Percentiles rank a stretch among this genome's conserved stretches.
These are phyloP conservation scores for Eremothecium coryli DNA, from an alignment of 1,139 yeast species.

Conservation along the genomic window DNA sequence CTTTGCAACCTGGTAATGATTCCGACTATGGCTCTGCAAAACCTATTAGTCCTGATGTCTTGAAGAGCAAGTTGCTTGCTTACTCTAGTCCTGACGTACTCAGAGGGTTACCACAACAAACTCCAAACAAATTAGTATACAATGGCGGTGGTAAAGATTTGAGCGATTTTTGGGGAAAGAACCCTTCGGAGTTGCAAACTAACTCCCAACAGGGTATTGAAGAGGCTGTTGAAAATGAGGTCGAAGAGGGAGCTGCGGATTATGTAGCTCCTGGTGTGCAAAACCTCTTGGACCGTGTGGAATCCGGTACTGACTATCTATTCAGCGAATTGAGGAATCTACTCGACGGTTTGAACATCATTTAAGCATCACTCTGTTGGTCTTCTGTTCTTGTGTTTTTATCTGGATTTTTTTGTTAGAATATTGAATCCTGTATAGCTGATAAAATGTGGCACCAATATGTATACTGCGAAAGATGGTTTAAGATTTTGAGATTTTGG, in stretches of 20 bases:
- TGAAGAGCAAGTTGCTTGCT: constrained; percentile 78
- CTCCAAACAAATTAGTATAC: constrained; percentile 83
- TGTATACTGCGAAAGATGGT: too few species aligned
- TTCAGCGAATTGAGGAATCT: constrained; percentile 21
- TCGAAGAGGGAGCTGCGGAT: too few species aligned
- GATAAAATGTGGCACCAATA: too few species aligned
- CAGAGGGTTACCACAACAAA: constrained; percentile 64
- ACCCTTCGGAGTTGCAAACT: too few species aligned
- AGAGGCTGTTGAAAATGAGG: too few species aligned
- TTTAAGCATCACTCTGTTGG: constrained; percentile 7
- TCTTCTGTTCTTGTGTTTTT: not conserved
- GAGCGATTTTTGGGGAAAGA: constrained; percentile 54
- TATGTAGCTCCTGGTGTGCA: too few species aligned
- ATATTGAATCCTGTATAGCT: too few species aligned
- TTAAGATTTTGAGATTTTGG: too few species aligned
- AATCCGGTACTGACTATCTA: constrained; percentile 18
- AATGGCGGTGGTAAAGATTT: constrained; percentile 89
- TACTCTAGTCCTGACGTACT: constrained; percentile 67
- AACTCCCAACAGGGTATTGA: too few species aligned
- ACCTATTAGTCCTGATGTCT: constrained; percentile 70
- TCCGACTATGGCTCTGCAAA: constrained; percentile 62
- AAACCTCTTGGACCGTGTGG: constrained; percentile 14
- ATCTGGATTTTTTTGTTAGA: not conserved
- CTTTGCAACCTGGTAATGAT: constrained; percentile 78
- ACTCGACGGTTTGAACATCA: constrained; percentile 19